Base-by-base conservation (phyloP, 495 filamentous ascomycete genomes). In the Bacidia rubella region DNA sequence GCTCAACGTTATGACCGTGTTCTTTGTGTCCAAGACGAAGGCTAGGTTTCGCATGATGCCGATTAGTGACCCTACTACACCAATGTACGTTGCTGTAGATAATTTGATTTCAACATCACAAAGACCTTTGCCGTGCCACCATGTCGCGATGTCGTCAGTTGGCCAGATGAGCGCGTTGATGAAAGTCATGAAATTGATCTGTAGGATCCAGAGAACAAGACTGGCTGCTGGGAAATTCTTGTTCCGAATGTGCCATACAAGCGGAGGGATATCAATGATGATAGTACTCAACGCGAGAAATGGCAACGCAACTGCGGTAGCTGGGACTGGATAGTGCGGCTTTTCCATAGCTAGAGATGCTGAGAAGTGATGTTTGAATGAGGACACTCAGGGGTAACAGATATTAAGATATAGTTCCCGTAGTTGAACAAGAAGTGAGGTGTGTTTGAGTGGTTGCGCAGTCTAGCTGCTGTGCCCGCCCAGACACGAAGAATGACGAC, bases 111-210 rank as follows among this genome's bases (percentile, higher is more conserved):
- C 76, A 23, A 96, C 62, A 65, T 98, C 92, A 62, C 92, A 98
- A 54, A 89, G 78, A 1, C 80, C 83, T 2, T 68, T 60, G 20
- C 92, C 92, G 51, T 75, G 69, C 74, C 76, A 97, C 81, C 85
- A 90, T 3, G 58, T 63, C 0, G 62, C 59, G 38, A 80, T 68
- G 57, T 90, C 71, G 63, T 92, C 81, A 15, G 73, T 77, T 22
- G 77, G 78, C 92, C 92, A 98, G 51, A 94, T 75, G 38, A 92
- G 60, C 10, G 85, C 73, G 63, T 95, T 95, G 71, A 85, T 60
- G 57, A 86, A 75, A 57, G 74, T 82, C 64, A 81, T 72, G 20
- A 83, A 5, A 63, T 90, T 89, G 60, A 80, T 62, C 10, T 85
- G 19, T 20, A 79, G 63, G 49, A 82, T 70, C 74, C 79, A 86